A percentile compares a stretch with the other conserved stretches of the same genome.
phyloP scores from a whole-genome alignment of 1,139 yeast genomes.

The Diutina siamensis region DNA sequence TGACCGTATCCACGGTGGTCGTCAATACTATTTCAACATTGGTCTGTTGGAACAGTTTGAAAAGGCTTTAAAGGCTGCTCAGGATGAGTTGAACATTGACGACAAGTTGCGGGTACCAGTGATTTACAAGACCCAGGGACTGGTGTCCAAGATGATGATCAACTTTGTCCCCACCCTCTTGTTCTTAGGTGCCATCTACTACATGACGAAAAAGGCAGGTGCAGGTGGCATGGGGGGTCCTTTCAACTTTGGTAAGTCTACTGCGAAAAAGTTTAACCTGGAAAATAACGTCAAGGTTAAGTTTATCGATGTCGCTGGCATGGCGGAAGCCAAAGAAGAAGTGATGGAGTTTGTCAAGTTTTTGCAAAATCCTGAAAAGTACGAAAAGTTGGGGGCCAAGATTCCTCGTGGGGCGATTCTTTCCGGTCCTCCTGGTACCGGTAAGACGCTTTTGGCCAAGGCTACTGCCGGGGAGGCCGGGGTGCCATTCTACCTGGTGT shows the following conservation, averaged over 20 bases:
- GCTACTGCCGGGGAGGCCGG: conserved; percentile 86
- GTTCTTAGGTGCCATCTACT: conserved; percentile 61
- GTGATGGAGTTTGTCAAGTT: conserved; percentile 78
- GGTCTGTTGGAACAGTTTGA: conserved; percentile 69
- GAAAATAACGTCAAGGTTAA: conserved; percentile 62
- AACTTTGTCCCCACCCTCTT: conserved; percentile 61
- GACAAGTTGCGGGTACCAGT: conserved; percentile 55
- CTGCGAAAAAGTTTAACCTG: conserved; percentile 59
- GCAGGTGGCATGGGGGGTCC: conserved; percentile 46
- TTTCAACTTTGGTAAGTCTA: conserved; percentile 54
- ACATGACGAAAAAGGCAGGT: conserved; percentile 47
- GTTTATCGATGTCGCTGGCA: conserved; percentile 75
- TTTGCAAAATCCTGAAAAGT: conserved; percentile 60
- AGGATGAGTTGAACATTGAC: conserved; percentile 49
- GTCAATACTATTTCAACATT: conserved; percentile 46
- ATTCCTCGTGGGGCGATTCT: conserved; percentile 77
- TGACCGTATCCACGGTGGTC: conserved; percentile 30
- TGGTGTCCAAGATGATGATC: conserved; percentile 41
- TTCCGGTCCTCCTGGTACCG: conserved; percentile 84
- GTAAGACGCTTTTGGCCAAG: conserved; percentile 70
- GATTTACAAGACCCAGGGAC: conserved; percentile 48
- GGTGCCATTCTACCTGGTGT: conserved; percentile 72
- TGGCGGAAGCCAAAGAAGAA: conserved; percentile 75
- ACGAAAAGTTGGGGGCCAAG: conserved; percentile 70
- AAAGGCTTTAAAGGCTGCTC: conserved; percentile 50